phyloP scores from a whole-genome alignment of 2,329 filamentous ascomycete genomes.

The Clonostachys sp. region DNA sequence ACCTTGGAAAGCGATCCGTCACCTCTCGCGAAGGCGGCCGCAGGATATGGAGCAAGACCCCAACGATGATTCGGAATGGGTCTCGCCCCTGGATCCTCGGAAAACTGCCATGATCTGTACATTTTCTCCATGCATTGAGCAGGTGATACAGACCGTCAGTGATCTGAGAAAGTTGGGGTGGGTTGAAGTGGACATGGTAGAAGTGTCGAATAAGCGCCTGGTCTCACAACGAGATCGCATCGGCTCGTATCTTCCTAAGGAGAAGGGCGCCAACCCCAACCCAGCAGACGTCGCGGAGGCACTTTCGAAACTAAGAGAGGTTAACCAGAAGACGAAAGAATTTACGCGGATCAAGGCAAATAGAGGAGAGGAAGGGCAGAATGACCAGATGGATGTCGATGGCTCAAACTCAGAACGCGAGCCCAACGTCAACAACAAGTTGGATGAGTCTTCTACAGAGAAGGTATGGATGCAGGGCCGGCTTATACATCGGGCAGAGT shows the following conservation, averaged over 20 bases:
- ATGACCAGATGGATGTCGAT: slow-evolving; percentile 30
- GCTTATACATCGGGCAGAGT: slow-evolving; percentile 75
- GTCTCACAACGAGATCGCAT: slow-evolving; percentile 79
- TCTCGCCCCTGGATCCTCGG: slow-evolving; percentile 66
- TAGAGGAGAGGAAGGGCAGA: slow-evolving; percentile 18
- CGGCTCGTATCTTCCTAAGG: slow-evolving; percentile 60
- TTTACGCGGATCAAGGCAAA: slow-evolving; percentile 44
- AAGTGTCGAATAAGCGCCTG: slow-evolving; percentile 74
- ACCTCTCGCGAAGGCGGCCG: slow-evolving; percentile 57
- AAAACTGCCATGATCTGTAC: slow-evolving; percentile 78
- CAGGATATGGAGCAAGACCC: slow-evolving; percentile 15
- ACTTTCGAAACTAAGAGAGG: slow-evolving; percentile 64
- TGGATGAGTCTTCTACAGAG: slow-evolving; percentile 13
- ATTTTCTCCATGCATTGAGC: slow-evolving; percentile 96
- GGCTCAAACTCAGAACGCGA: slow-evolving; percentile 17
- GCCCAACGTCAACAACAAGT: slow-evolving; percentile 15
- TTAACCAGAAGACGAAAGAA: slow-evolving; percentile 64
- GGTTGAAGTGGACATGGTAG: slow-evolving; percentile 91
- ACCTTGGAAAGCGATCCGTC: slow-evolving; percentile 74
- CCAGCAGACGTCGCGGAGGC: slow-evolving; percentile 78
- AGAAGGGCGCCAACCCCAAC: slow-evolving; percentile 66
- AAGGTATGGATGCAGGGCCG: slow-evolving; percentile 72
- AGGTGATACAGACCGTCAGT: slow-evolving; percentile 82
- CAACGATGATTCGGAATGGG: slow-evolving; percentile 26
- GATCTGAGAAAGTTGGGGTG: slow-evolving; percentile 77